Percentiles rank a stretch among this genome's conserved stretches.
phyloP scores from a whole-genome alignment of 2,329 filamentous ascomycete genomes.

The Neophaeococcomyces mojaviensis region DNA sequence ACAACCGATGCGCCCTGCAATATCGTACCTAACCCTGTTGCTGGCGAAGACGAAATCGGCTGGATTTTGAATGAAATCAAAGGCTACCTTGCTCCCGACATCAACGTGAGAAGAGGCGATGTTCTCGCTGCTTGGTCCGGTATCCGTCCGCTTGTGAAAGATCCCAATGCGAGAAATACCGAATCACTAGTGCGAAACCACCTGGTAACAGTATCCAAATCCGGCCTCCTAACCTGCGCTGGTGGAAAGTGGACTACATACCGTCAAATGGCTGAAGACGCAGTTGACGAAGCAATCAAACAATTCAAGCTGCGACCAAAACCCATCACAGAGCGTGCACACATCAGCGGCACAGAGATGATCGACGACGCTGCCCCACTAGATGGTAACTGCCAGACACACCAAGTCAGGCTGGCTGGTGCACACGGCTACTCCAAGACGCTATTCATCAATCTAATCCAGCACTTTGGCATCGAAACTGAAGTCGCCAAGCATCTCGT shows the following conservation, averaged over 20 bases:
- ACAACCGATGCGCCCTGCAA: slow-evolving; percentile 73
- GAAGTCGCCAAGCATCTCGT: slow-evolving; percentile 85
- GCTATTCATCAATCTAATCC: slow-evolving; percentile 89
- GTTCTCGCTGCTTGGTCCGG: slow-evolving; percentile 88
- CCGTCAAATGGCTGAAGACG: slow-evolving; percentile 86
- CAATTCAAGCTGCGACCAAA: slow-evolving; percentile 19
- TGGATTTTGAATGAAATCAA: slow-evolving; percentile 82
- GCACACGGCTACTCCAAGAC: slow-evolving; percentile 84
- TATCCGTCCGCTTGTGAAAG: slow-evolving; percentile 76
- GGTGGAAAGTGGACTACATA: slow-evolving; percentile 93
- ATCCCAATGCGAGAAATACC: slow-evolving; percentile 77
- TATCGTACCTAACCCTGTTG: slow-evolving; percentile 66
- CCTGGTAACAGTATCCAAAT: slow-evolving; percentile 69
- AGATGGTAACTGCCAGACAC: slow-evolving; percentile 73
- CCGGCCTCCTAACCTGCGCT: slow-evolving; percentile 74
- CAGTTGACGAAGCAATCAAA: slow-evolving; percentile 58
- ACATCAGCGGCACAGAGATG: slow-evolving; percentile 21
- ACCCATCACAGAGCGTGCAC: slow-evolving; percentile 15
- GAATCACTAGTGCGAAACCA: slow-evolving; percentile 84
- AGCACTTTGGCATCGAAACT: slow-evolving; percentile 86
- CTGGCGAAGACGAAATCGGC: slow-evolving; percentile 74
- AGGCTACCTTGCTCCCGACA: slow-evolving; percentile 73
- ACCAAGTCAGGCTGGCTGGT: slow-evolving; percentile 71
- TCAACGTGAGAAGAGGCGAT: slow-evolving; percentile 75
- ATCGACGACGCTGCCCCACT: slow-evolving; percentile 19